Conservation (phyloP, 2,329 filamentous ascomycete species). For the Cordyceps fumosorosea region DNA sequence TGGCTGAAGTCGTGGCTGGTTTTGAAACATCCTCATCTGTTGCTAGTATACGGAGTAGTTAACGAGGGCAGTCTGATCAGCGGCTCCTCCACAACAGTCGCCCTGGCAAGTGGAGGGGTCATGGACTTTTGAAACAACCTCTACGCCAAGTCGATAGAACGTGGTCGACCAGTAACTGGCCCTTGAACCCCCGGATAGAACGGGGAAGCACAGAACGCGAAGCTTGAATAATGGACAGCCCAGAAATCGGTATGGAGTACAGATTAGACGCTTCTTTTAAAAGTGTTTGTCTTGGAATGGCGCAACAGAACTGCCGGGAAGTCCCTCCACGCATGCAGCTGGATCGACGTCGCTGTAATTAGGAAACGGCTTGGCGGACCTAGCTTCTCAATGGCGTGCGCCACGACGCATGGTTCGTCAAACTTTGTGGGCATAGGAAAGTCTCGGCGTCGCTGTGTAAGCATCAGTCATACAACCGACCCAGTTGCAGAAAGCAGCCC, state of each 20-base stretch:
- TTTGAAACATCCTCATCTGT: conserved; percentile 9
- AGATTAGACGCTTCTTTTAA: background rate
- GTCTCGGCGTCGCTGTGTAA: background rate
- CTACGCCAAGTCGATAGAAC: background rate
- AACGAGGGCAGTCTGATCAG: conserved; percentile 5
- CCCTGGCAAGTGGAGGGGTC: background rate
- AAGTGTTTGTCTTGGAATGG: background rate
- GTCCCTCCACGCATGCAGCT: background rate
- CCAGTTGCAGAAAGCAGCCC: background rate
- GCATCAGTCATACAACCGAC: conserved; percentile 1
- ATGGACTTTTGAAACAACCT: background rate
- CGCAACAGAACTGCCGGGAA: conserved; percentile 5
- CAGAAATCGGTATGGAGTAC: background rate
- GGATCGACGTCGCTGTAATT: conserved; percentile 4
- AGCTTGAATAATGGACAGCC: background rate
- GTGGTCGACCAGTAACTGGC: background rate
- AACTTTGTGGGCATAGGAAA: background rate
- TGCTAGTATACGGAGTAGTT: background rate
- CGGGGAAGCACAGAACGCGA: background rate
- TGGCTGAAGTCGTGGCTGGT: background rate
- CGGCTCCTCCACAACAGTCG: background rate
- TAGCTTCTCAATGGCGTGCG: conserved; percentile 1
- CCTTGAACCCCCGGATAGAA: background rate
- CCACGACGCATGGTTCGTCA: background rate
- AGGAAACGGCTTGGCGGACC: background rate